phyloP scores from a whole-genome alignment of 352 stramenopile species.

The Aphanomyces cochlioides region DNA sequence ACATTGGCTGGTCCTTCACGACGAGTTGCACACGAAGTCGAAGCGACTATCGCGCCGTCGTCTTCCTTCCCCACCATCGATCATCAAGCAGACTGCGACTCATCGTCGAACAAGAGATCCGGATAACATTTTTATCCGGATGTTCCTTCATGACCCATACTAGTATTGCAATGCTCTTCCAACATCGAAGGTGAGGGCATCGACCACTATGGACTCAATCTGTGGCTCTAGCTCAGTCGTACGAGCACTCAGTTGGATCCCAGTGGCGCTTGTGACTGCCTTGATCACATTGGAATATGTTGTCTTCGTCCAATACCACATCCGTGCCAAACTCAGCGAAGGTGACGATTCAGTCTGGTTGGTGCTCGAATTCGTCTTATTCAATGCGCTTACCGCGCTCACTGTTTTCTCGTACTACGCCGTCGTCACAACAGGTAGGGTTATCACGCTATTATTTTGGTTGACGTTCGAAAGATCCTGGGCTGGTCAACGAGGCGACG shows the following conservation, averaged over 20 bases:
- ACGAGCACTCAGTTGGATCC: constrained; percentile 36
- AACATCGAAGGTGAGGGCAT: no score
- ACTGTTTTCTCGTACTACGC: constrained; percentile 61
- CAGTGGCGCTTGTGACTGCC: constrained; percentile 54
- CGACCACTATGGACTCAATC: no score
- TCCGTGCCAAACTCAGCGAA: constrained; percentile 38
- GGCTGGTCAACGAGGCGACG: constrained; percentile 64
- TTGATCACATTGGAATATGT: constrained; percentile 70
- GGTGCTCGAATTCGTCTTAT: constrained; percentile 45
- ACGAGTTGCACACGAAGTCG: no score
- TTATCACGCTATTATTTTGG: background rate
- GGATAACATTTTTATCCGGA: no score
- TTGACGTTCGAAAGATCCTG: constrained; percentile 49
- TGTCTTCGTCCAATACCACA: constrained; percentile 53
- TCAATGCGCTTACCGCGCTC: constrained; percentile 57
- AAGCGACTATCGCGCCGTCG: no score
- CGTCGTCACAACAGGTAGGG: constrained; percentile 67
- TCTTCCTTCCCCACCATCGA: no score
- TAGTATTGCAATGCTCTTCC: no score
- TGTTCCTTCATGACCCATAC: no score
- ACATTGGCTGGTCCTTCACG: no score
- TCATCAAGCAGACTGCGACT: no score
- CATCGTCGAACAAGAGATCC: no score
- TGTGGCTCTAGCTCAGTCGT: constrained; percentile 12
- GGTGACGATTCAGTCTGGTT: constrained; percentile 33